Base-by-base conservation (phyloP, 2,329 filamentous ascomycete genomes). In the Aspergillus pseudoviridinutans region DNA sequence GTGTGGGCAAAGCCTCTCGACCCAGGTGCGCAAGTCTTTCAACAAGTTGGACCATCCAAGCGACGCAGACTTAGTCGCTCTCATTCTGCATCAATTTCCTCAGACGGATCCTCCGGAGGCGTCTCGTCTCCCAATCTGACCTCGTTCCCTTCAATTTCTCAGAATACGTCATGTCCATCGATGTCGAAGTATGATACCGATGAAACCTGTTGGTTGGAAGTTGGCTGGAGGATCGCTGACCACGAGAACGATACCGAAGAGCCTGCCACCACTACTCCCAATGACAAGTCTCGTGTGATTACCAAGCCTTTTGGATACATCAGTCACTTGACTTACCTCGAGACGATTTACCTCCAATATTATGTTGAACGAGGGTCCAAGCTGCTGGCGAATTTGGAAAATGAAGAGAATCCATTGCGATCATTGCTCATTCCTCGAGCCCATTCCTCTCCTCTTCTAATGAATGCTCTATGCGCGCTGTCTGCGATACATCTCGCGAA, bases 261-360 rank as follows among this genome's bases (percentile, higher is more conserved):
- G 25, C n/a, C 53, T 28, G n/a, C 3, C 14, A 27, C 20, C 28
- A 14, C 22, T 38, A 3, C 24, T 12, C 8, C 22, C n/a, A 20
- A 12, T 24, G 27, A 58, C 28, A 32, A 55, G 28, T 47, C 64
- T 12, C 42, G 54, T 9, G 22, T 66, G 14, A 54, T 61, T 9
- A 44, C 61, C 12, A 61, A 55, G 9, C 66, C 64, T 3, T 60
- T 56, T 10, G 57, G 63, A 28, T 51, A 60, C 29, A 59, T 67
- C 27, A 69, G 59, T 44, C 69, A 71, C 57, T 55, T 73, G 10
- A 69, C 71, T 1, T 51, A 62, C 8, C 56, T 66, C 38, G 72
- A 75, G 59, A 64, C 64, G 24, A 68, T 73, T 49, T 75, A 74
- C 55, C 67, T 75, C 24, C 72, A 74, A 61, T 75, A 75, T 49